Base-by-base conservation (phyloP, 2,329 filamentous ascomycete species). In the Chaetothyriales sp. region DNA sequence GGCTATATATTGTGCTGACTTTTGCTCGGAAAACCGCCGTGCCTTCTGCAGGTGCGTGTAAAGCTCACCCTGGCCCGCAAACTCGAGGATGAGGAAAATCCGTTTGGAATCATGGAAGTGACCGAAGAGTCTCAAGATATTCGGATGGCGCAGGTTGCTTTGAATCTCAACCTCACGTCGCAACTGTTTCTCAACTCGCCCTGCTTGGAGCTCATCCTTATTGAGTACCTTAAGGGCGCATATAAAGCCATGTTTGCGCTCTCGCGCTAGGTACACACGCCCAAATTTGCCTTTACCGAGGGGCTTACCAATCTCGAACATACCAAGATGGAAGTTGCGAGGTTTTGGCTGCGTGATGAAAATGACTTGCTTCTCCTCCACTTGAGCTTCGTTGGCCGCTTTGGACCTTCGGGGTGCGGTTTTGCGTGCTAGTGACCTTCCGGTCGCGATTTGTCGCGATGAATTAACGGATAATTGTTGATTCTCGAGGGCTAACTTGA, bases 41-140 rank as follows among this genome's bases (percentile, higher is more conserved):
- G 87, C 86, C 61, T 80, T 80, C 50, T 85, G 78, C 54, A 92
- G 73, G 64, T 89, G 84, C 73, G 92, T 93, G 73, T 92, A 93
- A 56, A 93, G 73, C 68, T 93, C 86, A 55, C 86, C 86, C 67
- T 86, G 83, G 55, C 83, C 85, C n/a, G 86, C 86, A 62, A 87
- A 93, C 66, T 93, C 86, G 52, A 93, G 76, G 59, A 93, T 90
- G 53, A 93, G 70, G 67, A 93, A 92, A 58, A 93, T 84, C 47
- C 86, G 80, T 71, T 90, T 90, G 66, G 78, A 83, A 68, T 93
- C 86, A 68, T 93, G 86, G 71, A 93, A 93, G 68, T 92, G 86
- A 2, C 86, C 86, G 67, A 84, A 92, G 32, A 93, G 74, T 59
- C 86, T 79, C 52, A 92, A 73, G 61, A 92, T 86, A 67, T 92